Conservation (phyloP, 2,329 filamentous ascomycete genomes). For the Colletotrichum cereale region DNA sequence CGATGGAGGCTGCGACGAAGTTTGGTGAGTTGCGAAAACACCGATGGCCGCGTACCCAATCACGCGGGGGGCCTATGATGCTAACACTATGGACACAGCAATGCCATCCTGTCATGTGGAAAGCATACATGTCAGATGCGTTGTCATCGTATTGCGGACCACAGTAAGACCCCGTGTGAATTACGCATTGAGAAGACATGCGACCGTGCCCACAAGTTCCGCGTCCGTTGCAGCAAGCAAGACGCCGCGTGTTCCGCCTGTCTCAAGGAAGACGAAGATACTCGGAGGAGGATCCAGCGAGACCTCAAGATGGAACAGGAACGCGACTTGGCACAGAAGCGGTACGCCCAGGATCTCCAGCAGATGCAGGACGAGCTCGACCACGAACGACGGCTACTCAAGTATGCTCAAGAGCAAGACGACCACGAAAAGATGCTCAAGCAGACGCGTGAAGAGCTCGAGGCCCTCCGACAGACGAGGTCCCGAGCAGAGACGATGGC, state of each 20-base stretch:
- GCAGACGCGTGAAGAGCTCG: constrained; percentile 61
- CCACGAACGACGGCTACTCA: constrained; percentile 57
- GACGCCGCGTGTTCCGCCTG: constrained; percentile 65
- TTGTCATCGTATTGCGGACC: constrained; percentile 74
- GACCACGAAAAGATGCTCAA: constrained; percentile 58
- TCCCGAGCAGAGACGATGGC: constrained; percentile 38
- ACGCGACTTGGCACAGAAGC: constrained; percentile 57
- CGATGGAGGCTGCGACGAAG: constrained; percentile 76
- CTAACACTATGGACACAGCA: neutral
- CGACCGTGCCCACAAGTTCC: constrained; percentile 61
- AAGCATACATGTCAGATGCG: constrained; percentile 68
- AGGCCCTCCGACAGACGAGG: constrained; percentile 52
- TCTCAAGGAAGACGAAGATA: constrained; percentile 60
- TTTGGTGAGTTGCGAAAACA: constrained; percentile 63
- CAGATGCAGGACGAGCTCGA: constrained; percentile 67
- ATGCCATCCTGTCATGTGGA: constrained; percentile 57
- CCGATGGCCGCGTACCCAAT: neutral
- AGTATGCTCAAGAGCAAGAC: constrained; percentile 58
- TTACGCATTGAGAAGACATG: constrained; percentile 61
- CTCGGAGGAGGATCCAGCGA: constrained; percentile 56
- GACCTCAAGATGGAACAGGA: constrained; percentile 65
- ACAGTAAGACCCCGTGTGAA: constrained; percentile 60
- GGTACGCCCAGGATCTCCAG: constrained; percentile 60
- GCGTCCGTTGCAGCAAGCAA: constrained; percentile 58
- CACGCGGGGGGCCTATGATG: neutral